Base-by-base conservation (phyloP, 2,329 filamentous ascomycete species). In the Colletotrichum lini region DNA sequence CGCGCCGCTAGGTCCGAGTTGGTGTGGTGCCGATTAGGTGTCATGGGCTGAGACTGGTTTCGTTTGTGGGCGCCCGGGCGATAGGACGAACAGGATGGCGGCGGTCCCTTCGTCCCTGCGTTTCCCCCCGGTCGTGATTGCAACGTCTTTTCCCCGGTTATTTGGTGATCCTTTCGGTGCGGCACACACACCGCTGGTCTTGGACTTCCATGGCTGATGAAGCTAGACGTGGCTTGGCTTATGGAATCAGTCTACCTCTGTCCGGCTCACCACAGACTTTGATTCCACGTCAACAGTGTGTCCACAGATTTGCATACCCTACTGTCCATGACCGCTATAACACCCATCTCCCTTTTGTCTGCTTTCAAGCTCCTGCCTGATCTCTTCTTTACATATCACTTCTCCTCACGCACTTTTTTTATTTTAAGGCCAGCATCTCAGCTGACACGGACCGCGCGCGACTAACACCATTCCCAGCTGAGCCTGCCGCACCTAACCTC, bases 241-340 rank as follows among this genome's bases (percentile, higher is more conserved):
- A 47, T 71, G 68, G 68, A 71, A 71, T 71, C 65, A 71, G 3
- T 8, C 30, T 52, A 30, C 38, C 58, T 54, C 50, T 40, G 26
- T 64, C 64, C 47, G 52, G 69, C 63, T 21, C 35, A n/a, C 30
- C 30, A 9, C 38, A 35, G 35, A 15, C 21, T 7, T 44, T 26
- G 30, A 49, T 4, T 42, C 40, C 40, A 38, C n/a, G 30, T 52
- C 50, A 35, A 26, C 26, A 3, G 15, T n/a, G 35, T 18, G 18
- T 7, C 18, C 50, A 23, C 45, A 40, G 35, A 6, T 63, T 18
- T 45, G 9, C 40, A 13, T 2, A 15, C 56, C 52, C 15, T 45
- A 50, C 30, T 42, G 21, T 23, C 13, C 59, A 44, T 53, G 21
- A 4, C 50, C 38, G 13, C 35, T 18, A 47, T 42, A 15, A 15